Base-by-base conservation (phyloP, 257 asterid species). In the Plantago elongata region DNA sequence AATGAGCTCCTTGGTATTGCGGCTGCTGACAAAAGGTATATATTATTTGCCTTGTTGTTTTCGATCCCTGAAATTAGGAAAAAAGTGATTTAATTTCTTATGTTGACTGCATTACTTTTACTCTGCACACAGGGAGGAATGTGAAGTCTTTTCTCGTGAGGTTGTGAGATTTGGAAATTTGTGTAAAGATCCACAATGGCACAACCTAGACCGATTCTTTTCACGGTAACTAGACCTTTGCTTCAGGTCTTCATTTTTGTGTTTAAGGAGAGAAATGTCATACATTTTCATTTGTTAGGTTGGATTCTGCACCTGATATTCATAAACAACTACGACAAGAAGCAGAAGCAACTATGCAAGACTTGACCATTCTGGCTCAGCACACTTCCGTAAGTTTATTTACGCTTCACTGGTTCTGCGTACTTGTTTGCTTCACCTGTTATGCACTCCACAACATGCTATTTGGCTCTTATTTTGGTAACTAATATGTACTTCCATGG, bases 121-220 rank as follows among this genome's bases (percentile, higher is more conserved):
- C 66, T 69, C 67, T 78, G 60, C 4, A 34, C 40, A 34, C 73
- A 89, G 97, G 81, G 97, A 81, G 60, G 97, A 89, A 72, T 60
- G 86, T 64, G 80, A 81, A 76, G 74, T 89, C 10, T 92, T 89
- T 69, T 78, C 86, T 2, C 85, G 88, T 30, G 99, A 92, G 81
- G 95, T 92, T 13, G 84, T 89, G 65, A 92, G 97, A 4, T 92
- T 92, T 70, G 99, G 99, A 57, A 86, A 92, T 74, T 88, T 86
- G 18, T 92, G 97, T 64, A 89, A 84, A 76, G 99, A 92, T 79
- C 97, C 99, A 75, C 99, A 92, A 67, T 89, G 93, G 95, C 99
- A 89, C 83, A 86, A 86, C 79, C 80, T 92, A 84, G 94, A 84
- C 71, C 86, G 95, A 71, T 92, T 79, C 71, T 86, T 92, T 70